Evolutionary conservation across 495 filamentous ascomycete genomes (phyloP).

Genomic region (Aspergillus carlsbadensis): DNA sequence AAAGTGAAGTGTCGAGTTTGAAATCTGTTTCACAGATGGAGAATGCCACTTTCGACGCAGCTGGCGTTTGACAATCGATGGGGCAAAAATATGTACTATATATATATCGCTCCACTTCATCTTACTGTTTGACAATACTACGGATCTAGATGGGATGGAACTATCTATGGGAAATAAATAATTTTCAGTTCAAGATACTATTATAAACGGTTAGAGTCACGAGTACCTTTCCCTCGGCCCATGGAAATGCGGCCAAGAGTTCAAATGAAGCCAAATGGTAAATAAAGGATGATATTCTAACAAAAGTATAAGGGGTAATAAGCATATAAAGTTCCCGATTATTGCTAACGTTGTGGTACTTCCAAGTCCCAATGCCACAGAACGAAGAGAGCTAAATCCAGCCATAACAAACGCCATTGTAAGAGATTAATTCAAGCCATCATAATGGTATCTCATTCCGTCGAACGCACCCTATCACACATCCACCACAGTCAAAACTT

Average conservation of each 20-base stretch:
- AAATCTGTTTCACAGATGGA: neutral
- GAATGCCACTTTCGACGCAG: too few species aligned
- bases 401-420: conserved; percentile 1
- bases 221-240: too few species aligned
- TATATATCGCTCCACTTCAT: too few species aligned
- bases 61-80: too few species aligned
- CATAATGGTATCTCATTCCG: neutral
- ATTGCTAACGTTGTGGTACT: neutral
- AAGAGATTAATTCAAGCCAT: conserved; percentile 3
- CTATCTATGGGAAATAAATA: too few species aligned
- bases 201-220: too few species aligned
- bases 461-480: neutral
- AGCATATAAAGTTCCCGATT: conserved; percentile 12
- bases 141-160: too few species aligned
- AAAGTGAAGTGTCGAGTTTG: neutral
- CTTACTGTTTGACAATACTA: too few species aligned
- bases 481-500: neutral
- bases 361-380: conserved; percentile 3
- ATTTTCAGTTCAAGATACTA: too few species aligned
- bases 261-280: neutral
- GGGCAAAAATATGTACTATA: too few species aligned
- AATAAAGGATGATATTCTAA: conserved; percentile 5
- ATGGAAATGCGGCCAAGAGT: too few species aligned
- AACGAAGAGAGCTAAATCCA: conserved; percentile 3
- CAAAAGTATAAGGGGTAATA: conserved; percentile 13